A percentile compares a stretch with the other conserved stretches of the same genome.
Evolutionary conservation across 1,139 yeast genomes (phyloP).

Genomic region (Pichia sorboxylosa): DNA sequence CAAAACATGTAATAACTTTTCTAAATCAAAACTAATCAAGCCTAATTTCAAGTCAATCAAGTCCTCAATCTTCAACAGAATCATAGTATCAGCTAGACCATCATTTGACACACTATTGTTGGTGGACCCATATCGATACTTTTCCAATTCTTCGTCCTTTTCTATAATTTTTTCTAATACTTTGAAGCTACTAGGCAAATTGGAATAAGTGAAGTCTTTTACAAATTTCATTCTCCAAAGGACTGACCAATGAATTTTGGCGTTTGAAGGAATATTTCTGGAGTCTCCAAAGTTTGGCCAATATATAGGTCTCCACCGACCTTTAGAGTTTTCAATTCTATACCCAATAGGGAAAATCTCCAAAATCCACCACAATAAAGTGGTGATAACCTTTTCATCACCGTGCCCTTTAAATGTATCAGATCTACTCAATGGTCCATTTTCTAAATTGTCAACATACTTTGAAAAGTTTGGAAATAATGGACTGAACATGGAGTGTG

Average conservation of each 20-base stretch:
- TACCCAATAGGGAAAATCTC: constrained; percentile 48
- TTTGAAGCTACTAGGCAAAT: constrained; percentile 23
- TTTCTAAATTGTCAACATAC: constrained; percentile 1
- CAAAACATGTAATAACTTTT: no score
- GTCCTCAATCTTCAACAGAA: constrained; percentile 3
- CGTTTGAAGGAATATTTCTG: constrained; percentile 35
- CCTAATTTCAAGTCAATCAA: constrained; percentile 6
- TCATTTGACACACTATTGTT: background rate
- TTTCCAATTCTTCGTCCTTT: no score
- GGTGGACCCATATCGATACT: no score
- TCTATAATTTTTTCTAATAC: constrained; percentile 10
- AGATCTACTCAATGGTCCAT: constrained; percentile 1
- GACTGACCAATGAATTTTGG: constrained; percentile 51
- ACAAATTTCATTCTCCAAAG: constrained; percentile 40
- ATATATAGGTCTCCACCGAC: constrained; percentile 37
- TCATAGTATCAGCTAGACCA: background rate
- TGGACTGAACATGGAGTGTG: no score
- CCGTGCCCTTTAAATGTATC: constrained; percentile 30
- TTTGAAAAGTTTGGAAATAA: constrained; percentile 4
- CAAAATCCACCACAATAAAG: constrained; percentile 46
- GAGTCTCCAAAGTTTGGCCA: constrained; percentile 44
- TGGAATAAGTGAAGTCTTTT: constrained; percentile 33
- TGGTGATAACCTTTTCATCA: constrained; percentile 15
- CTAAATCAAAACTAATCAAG: constrained; percentile 1
- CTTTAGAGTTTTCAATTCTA: constrained; percentile 33